phyloP scores from a whole-genome alignment of 116 monocot genomes.

The Iris pallida region DNA sequence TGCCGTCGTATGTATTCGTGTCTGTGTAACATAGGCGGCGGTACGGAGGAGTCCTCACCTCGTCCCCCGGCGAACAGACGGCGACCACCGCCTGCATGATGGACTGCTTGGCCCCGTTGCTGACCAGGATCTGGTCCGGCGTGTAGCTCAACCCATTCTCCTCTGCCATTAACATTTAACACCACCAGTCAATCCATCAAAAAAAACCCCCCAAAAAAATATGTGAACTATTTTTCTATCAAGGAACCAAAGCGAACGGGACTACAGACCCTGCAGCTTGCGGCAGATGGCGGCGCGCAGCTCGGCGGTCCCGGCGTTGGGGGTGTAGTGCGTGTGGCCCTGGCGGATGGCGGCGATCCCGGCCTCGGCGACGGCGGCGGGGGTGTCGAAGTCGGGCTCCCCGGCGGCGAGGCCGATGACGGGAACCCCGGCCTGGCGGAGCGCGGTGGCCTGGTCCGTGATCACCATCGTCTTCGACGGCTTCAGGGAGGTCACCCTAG shows the following conservation, averaged over 20 bases:
- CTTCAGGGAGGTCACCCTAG: constrained; percentile 53
- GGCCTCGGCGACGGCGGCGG: constrained; percentile 64
- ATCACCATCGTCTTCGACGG: constrained; percentile 77
- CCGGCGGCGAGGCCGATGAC: constrained; percentile 87
- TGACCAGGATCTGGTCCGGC: constrained; percentile 80
- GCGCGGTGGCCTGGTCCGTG: constrained; percentile 78
- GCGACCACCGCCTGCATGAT: constrained; percentile 78
- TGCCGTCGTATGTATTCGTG: no score
- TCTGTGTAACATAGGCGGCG: no score
- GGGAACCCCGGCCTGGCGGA: constrained; percentile 80
- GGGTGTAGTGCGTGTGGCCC: constrained; percentile 68
- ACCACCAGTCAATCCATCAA: not conserved
- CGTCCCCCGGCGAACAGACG: constrained; percentile 95
- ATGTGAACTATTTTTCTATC: not conserved
- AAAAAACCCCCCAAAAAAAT: not conserved
- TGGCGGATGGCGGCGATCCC: constrained; percentile 78
- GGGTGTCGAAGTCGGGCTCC: constrained; percentile 90
- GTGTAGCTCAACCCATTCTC: constrained; percentile 89
- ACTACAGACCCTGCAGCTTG: constrained; percentile 58
- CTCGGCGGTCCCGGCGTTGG: constrained; percentile 86
- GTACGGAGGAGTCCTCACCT: constrained; percentile 50
- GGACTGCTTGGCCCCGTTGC: constrained; percentile 92
- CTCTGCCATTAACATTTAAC: constrained; percentile 41
- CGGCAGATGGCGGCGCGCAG: constrained; percentile 79
- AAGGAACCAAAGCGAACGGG: no score